Evolutionary conservation across 73 alveolate species (phyloP), one percentile per base, ranked within the genome.

Genomic region (Paramecium octaurelia): DNA sequence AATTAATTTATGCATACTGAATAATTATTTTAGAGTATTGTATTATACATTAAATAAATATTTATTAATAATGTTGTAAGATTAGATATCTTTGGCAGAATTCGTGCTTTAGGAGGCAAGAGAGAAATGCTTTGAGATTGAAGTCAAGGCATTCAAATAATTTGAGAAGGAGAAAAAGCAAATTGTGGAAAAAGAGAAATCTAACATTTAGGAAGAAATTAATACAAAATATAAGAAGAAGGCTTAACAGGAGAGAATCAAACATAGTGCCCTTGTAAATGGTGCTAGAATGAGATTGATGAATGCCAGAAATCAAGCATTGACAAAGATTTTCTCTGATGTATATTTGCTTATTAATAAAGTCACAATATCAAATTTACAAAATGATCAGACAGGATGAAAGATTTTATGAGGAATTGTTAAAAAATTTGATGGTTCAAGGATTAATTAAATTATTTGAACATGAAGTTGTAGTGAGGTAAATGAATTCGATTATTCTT

Each of bases 51-150:
- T 2, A n/a, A 54, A 54, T 18, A 54, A 18, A 54, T 54, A 54
- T 54, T 54, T 18, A 54, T 54, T 54, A 54, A 54, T 54, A 54
- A 54, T 54, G 69, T 54, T 54, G 31, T 80, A 40, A 48, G 91
- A 80, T 44, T 80, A 80, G n/a, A 80, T 89, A 69, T 71, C 94
- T 40, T 46, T 89, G 60, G 70, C 48, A 43, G 94, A 89, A 18
- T 89, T 89, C 64, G 94, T 89, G 50, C 38, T 89, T 11, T 71
- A 89, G 36, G 94, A 89, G 38, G 94, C 94, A 43, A 89, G 88
- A 31, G 94, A 89, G 75, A 89, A 89, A 83, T 70, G 94, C 64
- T 89, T 70, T 50, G 94, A 89, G 46, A 89, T 89, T 70, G 94
- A 89, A 46, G 94, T 89, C 20, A 89, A 89, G 38, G 75, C 94